Base-by-base conservation (phyloP, 495 filamentous ascomycete genomes). In the Peziza echinospora region DNA sequence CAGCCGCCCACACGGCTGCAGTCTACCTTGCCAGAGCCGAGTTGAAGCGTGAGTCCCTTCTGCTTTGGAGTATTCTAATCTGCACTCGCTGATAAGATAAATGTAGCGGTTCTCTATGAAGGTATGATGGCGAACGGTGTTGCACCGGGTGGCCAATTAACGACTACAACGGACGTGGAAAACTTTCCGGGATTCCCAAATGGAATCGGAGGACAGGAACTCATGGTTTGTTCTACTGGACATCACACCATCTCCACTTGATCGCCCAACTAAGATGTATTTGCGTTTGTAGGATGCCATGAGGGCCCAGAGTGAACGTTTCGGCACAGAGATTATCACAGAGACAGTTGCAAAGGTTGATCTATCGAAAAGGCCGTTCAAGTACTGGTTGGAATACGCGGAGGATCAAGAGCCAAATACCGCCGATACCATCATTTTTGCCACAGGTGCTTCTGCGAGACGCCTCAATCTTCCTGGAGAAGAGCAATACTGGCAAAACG, bases 101-200 rank as follows among this genome's bases (percentile, higher is more conserved):
- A 13, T 6, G 8, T 63, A 73, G 80, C 89, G 28, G 80, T 93
- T 49, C 68, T 97, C 47, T 97, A 96, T 59, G 89, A 97, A 68
- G 89, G 89, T 49, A 92, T 96, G 70, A 77, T 97, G 49, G 89
- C 89, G 52, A 91, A 93, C 56, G 89, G 89, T 55, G 89, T 91
- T 61, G 89, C 89, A 5, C 80, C 89, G 43, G 89, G 89, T 56
- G 89, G 89, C 25, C 89, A 97, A 68, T 68, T 97, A 47, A 97
- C 89, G 21, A 97, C 89, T 28, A 97, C 89, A 48, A 94, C 92
- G 57, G 89, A 97, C 50, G 76, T 97, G 46, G 89, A 97, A 70
- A 97, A 97, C 67, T 97, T 76, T 66, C 89, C 89, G 44, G 89
- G 89, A 26, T 97, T 93, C 68, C 81, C 80, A 49, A 71, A 78